A percentile compares a stretch with the other conserved stretches of the same genome.
These are phyloP conservation scores for Oidiodendron maius DNA, from an alignment of 495 filamentous ascomycete genomes.

Conservation along the genomic window DNA sequence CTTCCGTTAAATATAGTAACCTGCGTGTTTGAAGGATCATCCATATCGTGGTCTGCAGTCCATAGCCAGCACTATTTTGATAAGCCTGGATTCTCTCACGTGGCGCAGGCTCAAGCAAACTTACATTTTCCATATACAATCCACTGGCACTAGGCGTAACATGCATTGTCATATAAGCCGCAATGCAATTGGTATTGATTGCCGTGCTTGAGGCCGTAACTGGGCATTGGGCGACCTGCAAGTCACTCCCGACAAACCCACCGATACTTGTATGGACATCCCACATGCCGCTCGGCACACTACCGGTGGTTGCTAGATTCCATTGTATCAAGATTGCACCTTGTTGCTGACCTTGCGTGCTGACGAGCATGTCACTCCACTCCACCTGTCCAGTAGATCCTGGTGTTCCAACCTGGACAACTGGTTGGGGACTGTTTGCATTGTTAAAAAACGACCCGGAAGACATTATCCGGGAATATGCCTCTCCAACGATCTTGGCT, in stretches of 20 bases:
- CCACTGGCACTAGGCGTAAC: constrained; percentile 59
- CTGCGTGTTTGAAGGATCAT: constrained; percentile 67
- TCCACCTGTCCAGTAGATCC: constrained; percentile 79
- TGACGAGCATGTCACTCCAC: constrained; percentile 77
- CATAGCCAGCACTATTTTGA: too few species aligned
- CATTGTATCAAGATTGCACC: constrained; percentile 89
- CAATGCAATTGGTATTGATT: constrained; percentile 50
- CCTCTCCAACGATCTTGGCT: constrained; percentile 78
- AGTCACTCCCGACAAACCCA: constrained; percentile 71
- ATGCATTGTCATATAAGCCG: constrained; percentile 77
- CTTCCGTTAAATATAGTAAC: constrained; percentile 90
- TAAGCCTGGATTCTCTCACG: too few species aligned
- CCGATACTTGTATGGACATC: constrained; percentile 87
- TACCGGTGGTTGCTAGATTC: constrained; percentile 65
- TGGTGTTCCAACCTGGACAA: constrained; percentile 70
- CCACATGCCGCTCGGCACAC: constrained; percentile 77
- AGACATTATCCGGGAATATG: constrained; percentile 85
- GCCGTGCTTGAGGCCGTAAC: constrained; percentile 58
- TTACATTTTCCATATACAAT: constrained; percentile 80
- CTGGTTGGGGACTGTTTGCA: constrained; percentile 59
- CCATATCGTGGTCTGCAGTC: constrained; percentile 91
- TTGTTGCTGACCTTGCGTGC: constrained; percentile 69
- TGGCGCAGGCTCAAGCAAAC: too few species aligned
- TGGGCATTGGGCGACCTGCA: constrained; percentile 69
- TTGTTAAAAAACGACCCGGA: constrained; percentile 64